Evolutionary conservation across 208 protist species (phyloP).

Genomic region (Trypanosomatidae sp.): DNA sequence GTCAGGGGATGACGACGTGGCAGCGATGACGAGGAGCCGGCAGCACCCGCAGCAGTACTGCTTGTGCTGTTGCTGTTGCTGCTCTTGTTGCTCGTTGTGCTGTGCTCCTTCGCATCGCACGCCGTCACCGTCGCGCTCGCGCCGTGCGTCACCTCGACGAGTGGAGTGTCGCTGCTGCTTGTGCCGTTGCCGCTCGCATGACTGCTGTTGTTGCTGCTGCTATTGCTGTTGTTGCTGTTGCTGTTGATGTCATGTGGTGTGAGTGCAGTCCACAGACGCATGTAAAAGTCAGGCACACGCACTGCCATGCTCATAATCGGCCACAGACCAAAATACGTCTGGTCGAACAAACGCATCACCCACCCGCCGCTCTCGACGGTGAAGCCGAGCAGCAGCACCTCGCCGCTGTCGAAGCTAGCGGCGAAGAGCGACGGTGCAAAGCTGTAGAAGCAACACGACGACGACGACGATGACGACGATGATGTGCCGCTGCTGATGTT

Average conservation of each 20-base stretch:
- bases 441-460: conserved; percentile 10
- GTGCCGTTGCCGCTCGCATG: conserved; percentile 4
- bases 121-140: no score
- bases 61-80: no score
- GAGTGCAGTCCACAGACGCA: conserved; percentile 36
- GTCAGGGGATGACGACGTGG: no score
- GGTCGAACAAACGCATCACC: conserved; percentile 35
- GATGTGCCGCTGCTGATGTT: conserved; percentile 2
- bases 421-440: conserved; percentile 56
- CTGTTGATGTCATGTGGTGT: background rate
- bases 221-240: background rate
- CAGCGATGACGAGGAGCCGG: no score
- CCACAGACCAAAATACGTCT: conserved; percentile 18
- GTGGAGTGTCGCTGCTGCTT: no score
- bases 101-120: no score
- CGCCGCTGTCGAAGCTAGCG: conserved; percentile 63
- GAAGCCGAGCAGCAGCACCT: conserved; percentile 49
- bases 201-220: background rate
- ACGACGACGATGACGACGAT: no score
- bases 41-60: no score
- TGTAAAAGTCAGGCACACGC: conserved; percentile 46
- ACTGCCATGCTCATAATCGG: conserved; percentile 39
- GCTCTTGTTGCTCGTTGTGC: no score
- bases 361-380: conserved; percentile 32
- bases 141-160: no score